Evolutionary conservation across 2,329 filamentous ascomycete genomes (phyloP).

Genomic region (Apiospora koreana): DNA sequence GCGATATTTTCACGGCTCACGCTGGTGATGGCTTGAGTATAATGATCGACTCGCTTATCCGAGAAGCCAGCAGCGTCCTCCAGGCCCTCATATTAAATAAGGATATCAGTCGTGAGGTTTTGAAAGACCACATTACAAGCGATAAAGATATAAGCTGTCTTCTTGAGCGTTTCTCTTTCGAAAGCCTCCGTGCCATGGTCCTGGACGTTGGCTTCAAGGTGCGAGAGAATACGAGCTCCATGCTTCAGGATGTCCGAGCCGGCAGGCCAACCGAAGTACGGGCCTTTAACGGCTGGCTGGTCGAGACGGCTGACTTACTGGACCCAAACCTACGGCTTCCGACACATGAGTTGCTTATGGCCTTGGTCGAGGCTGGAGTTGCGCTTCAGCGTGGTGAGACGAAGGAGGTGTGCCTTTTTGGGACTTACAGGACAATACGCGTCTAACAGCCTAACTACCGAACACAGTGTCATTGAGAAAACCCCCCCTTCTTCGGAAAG

Average conservation of each 20-base stretch:
- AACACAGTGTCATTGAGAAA: background rate
- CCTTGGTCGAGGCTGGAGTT: slow-evolving; percentile 41
- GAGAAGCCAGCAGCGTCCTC: slow-evolving; percentile 76
- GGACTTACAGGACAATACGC: background rate
- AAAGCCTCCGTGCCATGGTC: slow-evolving; percentile 46
- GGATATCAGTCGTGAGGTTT: slow-evolving; percentile 37
- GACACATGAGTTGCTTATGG: slow-evolving; percentile 43
- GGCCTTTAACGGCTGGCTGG: slow-evolving; percentile 62
- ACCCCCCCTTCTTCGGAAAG: background rate
- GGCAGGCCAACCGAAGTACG: slow-evolving; percentile 56
- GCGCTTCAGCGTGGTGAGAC: slow-evolving; percentile 23
- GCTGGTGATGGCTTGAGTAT: slow-evolving; percentile 49
- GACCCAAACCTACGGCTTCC: slow-evolving; percentile 26
- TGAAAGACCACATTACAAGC: slow-evolving; percentile 23
- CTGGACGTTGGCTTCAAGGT: slow-evolving; percentile 49
- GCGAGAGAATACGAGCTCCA: slow-evolving; percentile 58
- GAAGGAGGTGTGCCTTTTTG: slow-evolving; percentile 16
- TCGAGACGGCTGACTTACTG: slow-evolving; percentile 46
- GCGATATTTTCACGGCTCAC: slow-evolving; percentile 58
- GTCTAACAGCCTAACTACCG: background rate
- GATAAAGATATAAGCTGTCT: slow-evolving; percentile 20
- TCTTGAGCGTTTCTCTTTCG: slow-evolving; percentile 45
- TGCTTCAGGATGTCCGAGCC: slow-evolving; percentile 59
- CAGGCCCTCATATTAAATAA: slow-evolving; percentile 66
- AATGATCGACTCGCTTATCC: slow-evolving; percentile 68